Evolutionary conservation across 352 stramenopile species (phyloP).

Genomic region (Phytophthora cajani): DNA sequence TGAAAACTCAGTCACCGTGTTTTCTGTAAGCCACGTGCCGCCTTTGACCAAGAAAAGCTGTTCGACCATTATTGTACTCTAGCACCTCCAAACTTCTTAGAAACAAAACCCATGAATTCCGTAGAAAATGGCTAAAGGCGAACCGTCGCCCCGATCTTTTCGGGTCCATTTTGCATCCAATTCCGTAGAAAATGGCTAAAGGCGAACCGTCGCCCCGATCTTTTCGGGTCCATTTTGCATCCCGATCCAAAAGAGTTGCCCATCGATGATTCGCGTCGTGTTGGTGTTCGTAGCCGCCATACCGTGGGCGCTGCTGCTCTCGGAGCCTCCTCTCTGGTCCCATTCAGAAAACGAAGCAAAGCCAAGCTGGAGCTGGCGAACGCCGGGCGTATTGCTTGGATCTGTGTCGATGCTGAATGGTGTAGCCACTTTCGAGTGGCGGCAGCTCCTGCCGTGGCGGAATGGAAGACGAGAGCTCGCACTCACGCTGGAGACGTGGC

Average conservation of each 20-base stretch:
- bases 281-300: constrained; percentile 23
- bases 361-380: neutral
- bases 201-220: constrained; percentile 28
- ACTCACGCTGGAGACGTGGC: constrained; percentile 33
- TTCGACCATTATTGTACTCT: neutral
- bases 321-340: constrained; percentile 2
- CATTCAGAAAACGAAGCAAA: neutral
- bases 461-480: constrained; percentile 14
- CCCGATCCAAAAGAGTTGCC: neutral
- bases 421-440: constrained; percentile 24
- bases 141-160: constrained; percentile 32
- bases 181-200: neutral
- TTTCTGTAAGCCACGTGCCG: neutral
- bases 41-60: too few relatives aligned
- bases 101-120: neutral
- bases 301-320: constrained; percentile 28
- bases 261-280: constrained; percentile 29
- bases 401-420: constrained; percentile 15
- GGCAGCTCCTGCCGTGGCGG: constrained; percentile 25
- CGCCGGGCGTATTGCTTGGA: neutral
- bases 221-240: constrained; percentile 16
- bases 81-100: too few relatives aligned
- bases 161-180: constrained; percentile 6
- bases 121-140: neutral
- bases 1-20: neutral